Percentiles rank a stretch among this genome's conserved stretches.
phyloP scores from a whole-genome alignment of 371 early-diverging fungal species.

The Globomyces sp. region DNA sequence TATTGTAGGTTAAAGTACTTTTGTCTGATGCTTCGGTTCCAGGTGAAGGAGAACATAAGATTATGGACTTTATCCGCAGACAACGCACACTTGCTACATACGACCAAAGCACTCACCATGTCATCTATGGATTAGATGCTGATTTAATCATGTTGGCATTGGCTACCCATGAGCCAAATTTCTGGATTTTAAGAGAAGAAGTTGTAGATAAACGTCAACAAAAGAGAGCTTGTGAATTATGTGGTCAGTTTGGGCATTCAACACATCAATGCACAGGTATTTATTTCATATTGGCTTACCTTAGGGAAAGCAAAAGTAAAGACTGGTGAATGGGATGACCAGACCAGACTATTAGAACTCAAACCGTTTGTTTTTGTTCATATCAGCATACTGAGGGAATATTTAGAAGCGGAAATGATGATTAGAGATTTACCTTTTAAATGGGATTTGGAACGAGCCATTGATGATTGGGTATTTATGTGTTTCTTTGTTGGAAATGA shows the following conservation, averaged over 20 bases:
- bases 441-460: slow-evolving; percentile 87
- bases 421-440: slow-evolving; percentile 55
- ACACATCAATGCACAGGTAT: slow-evolving; percentile 74
- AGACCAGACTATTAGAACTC: slow-evolving; percentile 17
- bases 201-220: slow-evolving; percentile 70
- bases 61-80: slow-evolving; percentile 96
- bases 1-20: slow-evolving; percentile 77
- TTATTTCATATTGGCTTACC: slow-evolving; percentile 4
- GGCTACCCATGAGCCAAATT: slow-evolving; percentile 97
- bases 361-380: slow-evolving; percentile 92
- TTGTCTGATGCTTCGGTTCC: slow-evolving; percentile 95
- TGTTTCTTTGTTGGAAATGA: slow-evolving; percentile 99
- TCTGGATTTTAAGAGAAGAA: slow-evolving; percentile 97
- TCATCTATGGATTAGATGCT: slow-evolving; percentile 98
- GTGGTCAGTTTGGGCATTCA: slow-evolving; percentile 81
- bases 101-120: slow-evolving; percentile 89
- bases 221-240: slow-evolving; percentile 71
- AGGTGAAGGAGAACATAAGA: slow-evolving; percentile 99
- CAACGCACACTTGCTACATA: slow-evolving; percentile 75
- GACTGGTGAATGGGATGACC: slow-evolving; percentile 57
- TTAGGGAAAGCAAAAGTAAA: slow-evolving; percentile 61
- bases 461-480: slow-evolving; percentile 99
- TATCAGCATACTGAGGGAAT: slow-evolving; percentile 88
- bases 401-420: slow-evolving; percentile 82
- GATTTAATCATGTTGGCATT: slow-evolving; percentile 99